Percentiles rank a stretch among this genome's conserved stretches.
Evolutionary conservation across 176 grass and related monocot genomes (phyloP).

Genomic region (Lolium rigidum): DNA sequence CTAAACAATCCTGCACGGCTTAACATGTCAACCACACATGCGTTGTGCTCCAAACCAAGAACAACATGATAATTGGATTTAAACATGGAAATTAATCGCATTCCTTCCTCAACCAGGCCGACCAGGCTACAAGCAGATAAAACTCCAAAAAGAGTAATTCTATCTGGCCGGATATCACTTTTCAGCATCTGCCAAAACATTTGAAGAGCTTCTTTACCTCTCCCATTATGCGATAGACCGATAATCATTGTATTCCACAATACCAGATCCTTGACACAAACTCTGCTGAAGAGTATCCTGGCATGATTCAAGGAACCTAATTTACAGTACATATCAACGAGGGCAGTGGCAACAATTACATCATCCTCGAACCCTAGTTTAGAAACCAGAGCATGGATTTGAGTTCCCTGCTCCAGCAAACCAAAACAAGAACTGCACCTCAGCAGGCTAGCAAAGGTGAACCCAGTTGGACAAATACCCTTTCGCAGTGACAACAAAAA

Average conservation of each 20-base stretch:
- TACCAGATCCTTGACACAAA: constrained; percentile 67
- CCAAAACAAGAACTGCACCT: constrained; percentile 74
- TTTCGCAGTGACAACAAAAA: constrained; percentile 65
- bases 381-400: constrained; percentile 74
- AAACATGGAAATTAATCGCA: constrained; percentile 61
- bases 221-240: constrained; percentile 74
- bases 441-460: constrained; percentile 79
- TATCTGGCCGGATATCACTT: constrained; percentile 60
- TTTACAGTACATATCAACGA: constrained; percentile 88
- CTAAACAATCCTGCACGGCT: constrained; percentile 64
- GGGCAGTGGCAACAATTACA: constrained; percentile 63
- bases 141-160: constrained; percentile 75
- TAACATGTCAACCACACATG: constrained; percentile 71
- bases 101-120: constrained; percentile 60
- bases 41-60: constrained; percentile 59
- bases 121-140: constrained; percentile 68
- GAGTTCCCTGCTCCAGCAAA: constrained; percentile 62
- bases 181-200: constrained; percentile 63
- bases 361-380: constrained; percentile 80
- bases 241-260: constrained; percentile 87
- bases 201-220: constrained; percentile 72
- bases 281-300: constrained; percentile 51
- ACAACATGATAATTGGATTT: constrained; percentile 63
- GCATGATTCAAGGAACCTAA: constrained; percentile 65
- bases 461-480: constrained; percentile 66